Evolutionary conservation across 2,329 filamentous ascomycete genomes (phyloP).

Genomic region (Shiraia bambusicola): DNA sequence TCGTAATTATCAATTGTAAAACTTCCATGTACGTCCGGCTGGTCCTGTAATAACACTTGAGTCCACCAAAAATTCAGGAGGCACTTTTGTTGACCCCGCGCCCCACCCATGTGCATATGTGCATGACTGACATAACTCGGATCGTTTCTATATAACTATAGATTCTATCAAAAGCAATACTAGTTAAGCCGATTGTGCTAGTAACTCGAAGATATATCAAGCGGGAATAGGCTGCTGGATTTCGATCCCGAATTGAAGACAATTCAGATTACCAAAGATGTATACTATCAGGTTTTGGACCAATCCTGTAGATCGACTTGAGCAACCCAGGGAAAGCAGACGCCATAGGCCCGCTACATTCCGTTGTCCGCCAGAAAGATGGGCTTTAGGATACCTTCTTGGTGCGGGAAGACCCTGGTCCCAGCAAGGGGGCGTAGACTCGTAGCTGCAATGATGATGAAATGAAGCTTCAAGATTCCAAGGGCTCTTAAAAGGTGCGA

Average conservation of each 20-base stretch:
- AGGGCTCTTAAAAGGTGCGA: no score
- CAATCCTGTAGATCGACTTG: background rate
- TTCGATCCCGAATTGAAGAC: constrained; percentile 45
- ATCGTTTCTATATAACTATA: constrained; percentile 56
- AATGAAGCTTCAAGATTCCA: no score
- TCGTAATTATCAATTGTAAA: constrained; percentile 51
- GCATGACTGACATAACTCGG: constrained; percentile 47
- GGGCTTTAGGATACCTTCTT: no score
- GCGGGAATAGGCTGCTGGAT: constrained; percentile 30
- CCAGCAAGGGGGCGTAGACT: no score
- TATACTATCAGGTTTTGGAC: background rate
- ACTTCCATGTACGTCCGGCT: constrained; percentile 46
- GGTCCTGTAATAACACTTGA: constrained; percentile 46
- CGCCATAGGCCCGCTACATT: constrained; percentile 54
- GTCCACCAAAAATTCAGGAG: constrained; percentile 49
- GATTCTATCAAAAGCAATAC: constrained; percentile 60
- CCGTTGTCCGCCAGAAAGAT: constrained; percentile 58
- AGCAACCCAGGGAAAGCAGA: constrained; percentile 49
- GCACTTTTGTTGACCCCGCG: constrained; percentile 31
- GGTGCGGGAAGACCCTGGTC: no score
- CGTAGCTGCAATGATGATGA: no score
- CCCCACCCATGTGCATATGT: constrained; percentile 50
- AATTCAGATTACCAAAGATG: constrained; percentile 59
- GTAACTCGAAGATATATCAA: constrained; percentile 45
- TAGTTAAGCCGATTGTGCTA: no score